Percentiles rank a stretch among this genome's conserved stretches.
phyloP scores from a whole-genome alignment of 1,139 yeast genomes.

The Protomyces inouyei region DNA sequence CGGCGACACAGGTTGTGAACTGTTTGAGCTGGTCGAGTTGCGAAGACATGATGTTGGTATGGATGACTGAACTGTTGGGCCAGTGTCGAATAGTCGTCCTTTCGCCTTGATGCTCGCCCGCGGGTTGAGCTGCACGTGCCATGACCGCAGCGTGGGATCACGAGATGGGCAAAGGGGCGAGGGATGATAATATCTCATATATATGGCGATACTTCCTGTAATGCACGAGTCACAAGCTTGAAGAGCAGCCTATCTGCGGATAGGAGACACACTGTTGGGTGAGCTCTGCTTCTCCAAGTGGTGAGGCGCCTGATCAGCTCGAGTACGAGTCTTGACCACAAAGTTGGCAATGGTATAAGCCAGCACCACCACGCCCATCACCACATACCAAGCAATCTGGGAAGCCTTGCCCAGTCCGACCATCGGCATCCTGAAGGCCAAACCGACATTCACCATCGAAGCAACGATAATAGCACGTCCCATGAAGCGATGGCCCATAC shows the following conservation, averaged over 20 bases:
- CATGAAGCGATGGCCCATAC: not conserved
- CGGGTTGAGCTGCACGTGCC: not conserved
- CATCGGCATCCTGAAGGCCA: conserved; percentile 4
- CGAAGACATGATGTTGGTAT: conserved; percentile 43
- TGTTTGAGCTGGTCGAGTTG: conserved; percentile 92
- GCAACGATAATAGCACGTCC: conserved; percentile 3
- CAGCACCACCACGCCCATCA: conserved; percentile 4
- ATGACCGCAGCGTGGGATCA: too few species aligned
- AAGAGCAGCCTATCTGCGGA: not conserved
- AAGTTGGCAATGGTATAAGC: conserved; percentile 6
- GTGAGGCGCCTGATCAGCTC: not conserved
- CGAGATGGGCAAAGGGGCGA: not conserved
- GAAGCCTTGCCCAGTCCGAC: not conserved
- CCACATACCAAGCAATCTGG: conserved; percentile 12
- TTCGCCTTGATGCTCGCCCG: not conserved
- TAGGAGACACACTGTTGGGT: not conserved
- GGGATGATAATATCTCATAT: too few species aligned
- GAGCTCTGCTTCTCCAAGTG: not conserved
- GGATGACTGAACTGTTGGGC: not conserved
- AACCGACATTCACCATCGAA: conserved; percentile 4
- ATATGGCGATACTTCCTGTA: too few species aligned
- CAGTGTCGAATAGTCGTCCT: not conserved
- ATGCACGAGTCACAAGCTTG: not conserved
- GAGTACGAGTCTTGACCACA: not conserved
- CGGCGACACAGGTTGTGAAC: conserved; percentile 91